Base-by-base conservation (phyloP, 1,284 basidiomycete species). In the Waitea zeae region DNA sequence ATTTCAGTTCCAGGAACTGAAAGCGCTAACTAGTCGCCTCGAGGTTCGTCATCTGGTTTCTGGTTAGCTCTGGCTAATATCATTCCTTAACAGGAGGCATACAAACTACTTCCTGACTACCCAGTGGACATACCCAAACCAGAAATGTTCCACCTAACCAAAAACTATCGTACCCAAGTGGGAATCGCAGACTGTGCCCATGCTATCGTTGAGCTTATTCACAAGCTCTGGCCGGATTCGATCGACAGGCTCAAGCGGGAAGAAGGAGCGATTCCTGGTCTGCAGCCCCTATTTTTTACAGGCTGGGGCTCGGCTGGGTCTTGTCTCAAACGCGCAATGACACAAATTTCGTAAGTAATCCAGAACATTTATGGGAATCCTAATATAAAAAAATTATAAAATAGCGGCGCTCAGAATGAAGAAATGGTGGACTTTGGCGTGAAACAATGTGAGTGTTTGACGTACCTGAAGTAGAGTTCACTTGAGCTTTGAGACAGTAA, bases 121-220 rank as follows among this genome's bases (percentile, higher is more conserved):
- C 22, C 22, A 26, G 7, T n/a, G n/a, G n/a, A n/a, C 7, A 26
- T n/a, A n/a, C 7, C 22, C 22, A 42, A 53, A 20, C 70, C 74
- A 0, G 52, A 46, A 33, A 55, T 57, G 2, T 82, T 80, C 48
- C 67, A 76, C 34, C 60, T 83, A 0, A 54, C 64, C 0, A 53
- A 62, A 22, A 83, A 83, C 44, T 79, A 77, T 46, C 65, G 78
- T 6, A 79, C 75, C 0, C 80, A 83, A 43, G 64, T 62, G 0
- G 79, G 79, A 1, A 74, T 76, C 17, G 60, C 70, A 9, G 57
- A 65, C 22, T 67, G 68, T 36, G 73, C 68, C 0, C 58, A 24
- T 33, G 67, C 64, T 0, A 53, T 82, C 5, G 64, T 82, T 6
- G 58, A 69, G n/a, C 50, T 80, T 4, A 69, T 83, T 30, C 63